Percentiles rank a stretch among this genome's conserved stretches.
phyloP scores from a whole-genome alignment of 2,329 filamentous ascomycete genomes.

The Mollisiaceae sp. region DNA sequence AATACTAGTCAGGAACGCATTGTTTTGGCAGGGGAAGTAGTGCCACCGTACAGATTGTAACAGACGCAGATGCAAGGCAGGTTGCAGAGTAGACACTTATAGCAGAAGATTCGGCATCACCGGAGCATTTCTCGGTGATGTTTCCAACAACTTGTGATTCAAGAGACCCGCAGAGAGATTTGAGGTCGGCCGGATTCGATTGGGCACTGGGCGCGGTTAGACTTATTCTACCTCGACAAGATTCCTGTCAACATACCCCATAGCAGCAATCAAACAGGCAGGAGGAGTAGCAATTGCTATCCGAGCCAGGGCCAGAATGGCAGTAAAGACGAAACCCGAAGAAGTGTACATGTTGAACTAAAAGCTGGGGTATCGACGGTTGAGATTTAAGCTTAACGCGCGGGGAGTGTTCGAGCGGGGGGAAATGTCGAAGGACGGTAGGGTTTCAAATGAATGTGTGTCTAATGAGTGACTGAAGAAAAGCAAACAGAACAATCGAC shows the following conservation, averaged over 20 bases:
- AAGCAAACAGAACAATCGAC: conserved; percentile 11
- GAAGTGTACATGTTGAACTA: conserved; percentile 33
- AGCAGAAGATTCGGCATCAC: conserved; percentile 25
- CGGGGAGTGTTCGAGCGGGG: background rate
- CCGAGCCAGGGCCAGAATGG: conserved; percentile 29
- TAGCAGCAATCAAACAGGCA: conserved; percentile 38
- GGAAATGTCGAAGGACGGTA: conserved; percentile 32
- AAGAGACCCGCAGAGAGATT: conserved; percentile 29
- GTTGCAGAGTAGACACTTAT: conserved; percentile 30
- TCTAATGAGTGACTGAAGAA: conserved; percentile 31
- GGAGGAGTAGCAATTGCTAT: conserved; percentile 36
- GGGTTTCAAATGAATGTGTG: conserved; percentile 27
- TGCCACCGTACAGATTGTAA: conserved; percentile 29
- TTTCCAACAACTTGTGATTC: conserved; percentile 24
- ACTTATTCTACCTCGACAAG: background rate
- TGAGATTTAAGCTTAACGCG: conserved; percentile 15
- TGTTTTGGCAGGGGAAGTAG: background rate
- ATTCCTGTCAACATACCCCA: conserved; percentile 22
- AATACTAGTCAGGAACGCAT: conserved; percentile 2
- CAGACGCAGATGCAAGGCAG: conserved; percentile 27
- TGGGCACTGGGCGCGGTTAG: conserved; percentile 24
- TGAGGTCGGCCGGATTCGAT: conserved; percentile 33
- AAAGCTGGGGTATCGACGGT: conserved; percentile 25
- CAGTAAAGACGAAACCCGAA: conserved; percentile 32
- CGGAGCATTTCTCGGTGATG: conserved; percentile 28